Conservation (phyloP, 805 yeast genomes). For the Starmerella bombicola region DNA sequence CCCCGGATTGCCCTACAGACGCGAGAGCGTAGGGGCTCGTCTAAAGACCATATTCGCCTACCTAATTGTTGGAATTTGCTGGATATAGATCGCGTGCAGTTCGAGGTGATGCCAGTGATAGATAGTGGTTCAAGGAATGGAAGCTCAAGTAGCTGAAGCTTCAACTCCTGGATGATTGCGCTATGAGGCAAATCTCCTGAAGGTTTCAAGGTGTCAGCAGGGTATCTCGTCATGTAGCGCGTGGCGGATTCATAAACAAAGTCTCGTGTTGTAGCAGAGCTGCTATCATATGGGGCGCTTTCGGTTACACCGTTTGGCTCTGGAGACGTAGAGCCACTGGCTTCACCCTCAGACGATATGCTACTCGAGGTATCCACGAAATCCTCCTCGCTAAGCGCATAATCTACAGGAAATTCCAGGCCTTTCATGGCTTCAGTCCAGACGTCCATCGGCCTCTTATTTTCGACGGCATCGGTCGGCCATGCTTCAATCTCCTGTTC, state of each 20-base stretch:
- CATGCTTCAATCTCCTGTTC: neutral
- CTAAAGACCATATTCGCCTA: neutral
- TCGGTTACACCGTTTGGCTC: neutral
- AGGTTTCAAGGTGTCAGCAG: neutral
- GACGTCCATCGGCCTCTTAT: neutral
- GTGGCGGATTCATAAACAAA: neutral
- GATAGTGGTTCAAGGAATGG: neutral
- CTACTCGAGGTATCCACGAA: neutral
- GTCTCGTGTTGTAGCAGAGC: neutral
- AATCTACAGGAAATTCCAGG: neutral
- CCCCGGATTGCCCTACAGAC: neutral
- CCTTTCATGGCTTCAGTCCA: conserved; percentile 2
- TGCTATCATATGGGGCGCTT: neutral
- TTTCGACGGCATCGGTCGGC: neutral
- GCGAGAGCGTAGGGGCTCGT: neutral
- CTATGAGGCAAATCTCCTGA: neutral
- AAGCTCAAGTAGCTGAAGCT: neutral
- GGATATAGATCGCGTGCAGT: neutral
- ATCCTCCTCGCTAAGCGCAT: neutral
- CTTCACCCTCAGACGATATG: neutral
- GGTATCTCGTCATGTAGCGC: neutral
- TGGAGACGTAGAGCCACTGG: neutral
- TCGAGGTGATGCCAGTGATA: neutral
- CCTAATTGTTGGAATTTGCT: neutral
- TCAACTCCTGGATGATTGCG: neutral